Base-by-base conservation (phyloP, 768 basidiomycete genomes). In the Ramaria rubella region DNA sequence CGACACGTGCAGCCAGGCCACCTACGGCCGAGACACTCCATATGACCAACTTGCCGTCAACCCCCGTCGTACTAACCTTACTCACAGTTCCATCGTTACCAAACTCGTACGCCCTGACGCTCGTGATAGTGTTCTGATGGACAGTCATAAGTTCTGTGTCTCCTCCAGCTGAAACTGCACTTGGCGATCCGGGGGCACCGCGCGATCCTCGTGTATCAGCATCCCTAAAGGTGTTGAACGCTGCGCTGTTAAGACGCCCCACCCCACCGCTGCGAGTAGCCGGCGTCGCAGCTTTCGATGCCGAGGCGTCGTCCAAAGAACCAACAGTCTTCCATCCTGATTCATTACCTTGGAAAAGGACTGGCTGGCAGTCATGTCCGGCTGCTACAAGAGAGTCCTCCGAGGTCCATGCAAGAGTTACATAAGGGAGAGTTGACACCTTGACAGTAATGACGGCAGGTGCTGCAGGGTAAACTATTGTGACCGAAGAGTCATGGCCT, bases 121-220 rank as follows among this genome's bases (percentile, higher is more conserved):
- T 86, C n/a, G 93, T 97, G 71, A 99, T 96, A 34, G 94, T 96
- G 75, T 99, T 99, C 78, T 98, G 96, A 68, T 98, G 96, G 49
- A 96, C 80, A 14, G 96, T 98, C 65, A 80, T 73, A 51, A 95
- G 72, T 67, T 94, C 90, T 3, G 88, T 90, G 64, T 87, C 84
- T 17, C 68, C 68, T 6, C 58, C 62, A 1, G 65, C 62, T 0
- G 73, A 71, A 9, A 65, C 69, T 1, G 67, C 64, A 6, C 68
- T 67, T 5, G 70, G 65, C 7, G 68, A 69, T 9, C 75, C 67
- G 23, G 69, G 60, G 23, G 58, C 63, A 53, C 67, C 59, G 5
- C 65, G 61, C 23, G 72, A 65, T 42, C 92, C 86, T 49, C 94
- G 84, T 53, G 79, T 82, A 67, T 97, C 96, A 17, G 96, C 96